phyloP scores from a whole-genome alignment of 1,284 basidiomycete genomes.

The Sanghuangporus weigelae region DNA sequence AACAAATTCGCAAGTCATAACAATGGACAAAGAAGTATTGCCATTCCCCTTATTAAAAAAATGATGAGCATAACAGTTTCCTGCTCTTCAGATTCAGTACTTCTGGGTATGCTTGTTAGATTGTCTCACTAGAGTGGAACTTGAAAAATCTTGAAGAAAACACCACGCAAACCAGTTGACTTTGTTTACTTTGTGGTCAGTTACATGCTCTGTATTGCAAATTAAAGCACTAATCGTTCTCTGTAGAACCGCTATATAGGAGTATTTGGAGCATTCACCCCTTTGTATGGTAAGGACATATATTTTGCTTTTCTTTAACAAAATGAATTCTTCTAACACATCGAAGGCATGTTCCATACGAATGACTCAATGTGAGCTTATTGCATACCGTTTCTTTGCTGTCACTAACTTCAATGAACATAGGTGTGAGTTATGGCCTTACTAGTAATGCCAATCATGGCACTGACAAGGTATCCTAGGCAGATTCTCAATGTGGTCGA shows the following conservation, averaged over 20 bases:
- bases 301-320: not conserved
- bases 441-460: too few species aligned
- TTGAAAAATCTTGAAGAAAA: not conserved
- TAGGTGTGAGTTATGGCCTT: too few species aligned
- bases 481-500: not conserved
- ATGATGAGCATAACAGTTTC: too few species aligned
- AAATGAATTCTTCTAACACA: not conserved
- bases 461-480: too few species aligned
- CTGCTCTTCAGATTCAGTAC: not conserved
- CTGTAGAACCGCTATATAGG: not conserved
- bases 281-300: not conserved
- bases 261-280: not conserved
- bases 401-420: too few species aligned
- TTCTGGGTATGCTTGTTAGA: not conserved
- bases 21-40: not conserved
- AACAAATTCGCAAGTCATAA: not conserved
- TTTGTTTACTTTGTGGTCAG: not conserved
- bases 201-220: not conserved
- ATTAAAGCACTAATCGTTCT: not conserved
- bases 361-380: not conserved
- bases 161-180: not conserved
- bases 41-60: not conserved
- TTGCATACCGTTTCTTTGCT: not conserved
- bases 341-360: not conserved
- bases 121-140: not conserved